These are phyloP conservation scores for Penicillium arizonense DNA, from an alignment of 495 filamentous ascomycete species.

Conservation along the genomic window DNA sequence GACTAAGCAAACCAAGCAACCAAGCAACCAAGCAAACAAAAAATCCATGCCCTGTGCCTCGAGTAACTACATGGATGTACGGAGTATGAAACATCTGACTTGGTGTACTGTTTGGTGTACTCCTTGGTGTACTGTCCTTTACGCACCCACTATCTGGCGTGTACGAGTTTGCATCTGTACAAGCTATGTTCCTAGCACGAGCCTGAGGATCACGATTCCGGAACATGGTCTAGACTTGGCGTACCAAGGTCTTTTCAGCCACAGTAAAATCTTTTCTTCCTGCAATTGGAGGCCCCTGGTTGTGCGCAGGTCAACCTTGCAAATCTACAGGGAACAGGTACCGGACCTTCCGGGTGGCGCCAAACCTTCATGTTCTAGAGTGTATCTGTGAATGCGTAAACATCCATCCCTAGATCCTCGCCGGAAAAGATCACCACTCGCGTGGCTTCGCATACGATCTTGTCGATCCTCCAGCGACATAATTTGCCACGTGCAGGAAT, in stretches of 20 bases:
- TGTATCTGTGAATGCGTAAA: background rate
- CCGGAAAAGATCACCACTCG: slow-evolving; percentile 11
- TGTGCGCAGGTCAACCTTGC: background rate
- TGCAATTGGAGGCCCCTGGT: background rate
- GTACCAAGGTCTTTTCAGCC: background rate
- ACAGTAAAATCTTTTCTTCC: background rate
- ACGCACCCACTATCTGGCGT: background rate
- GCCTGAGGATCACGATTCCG: background rate
- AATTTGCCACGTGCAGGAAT: slow-evolving; percentile 19
- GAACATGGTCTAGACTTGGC: background rate
- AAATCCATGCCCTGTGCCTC: too few relatives aligned
- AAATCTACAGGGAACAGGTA: background rate
- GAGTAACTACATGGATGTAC: too few relatives aligned
- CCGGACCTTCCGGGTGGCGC: slow-evolving; percentile 11
- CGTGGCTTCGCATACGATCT: slow-evolving; percentile 21
- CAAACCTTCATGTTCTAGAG: background rate
- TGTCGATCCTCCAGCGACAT: slow-evolving; percentile 13
- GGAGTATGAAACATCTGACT: too few relatives aligned
- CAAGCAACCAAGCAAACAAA: too few relatives aligned
- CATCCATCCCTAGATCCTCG: too few relatives aligned
- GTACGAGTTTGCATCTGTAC: background rate
- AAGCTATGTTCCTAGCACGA: too few relatives aligned
- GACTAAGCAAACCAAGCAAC: too few relatives aligned
- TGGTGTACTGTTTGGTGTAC: too few relatives aligned
- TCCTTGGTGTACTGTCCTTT: background rate